A percentile compares a stretch with the other conserved stretches of the same genome.
These are phyloP conservation scores for Candida ponderosae DNA, from an alignment of 805 yeast species.

Conservation along the genomic window DNA sequence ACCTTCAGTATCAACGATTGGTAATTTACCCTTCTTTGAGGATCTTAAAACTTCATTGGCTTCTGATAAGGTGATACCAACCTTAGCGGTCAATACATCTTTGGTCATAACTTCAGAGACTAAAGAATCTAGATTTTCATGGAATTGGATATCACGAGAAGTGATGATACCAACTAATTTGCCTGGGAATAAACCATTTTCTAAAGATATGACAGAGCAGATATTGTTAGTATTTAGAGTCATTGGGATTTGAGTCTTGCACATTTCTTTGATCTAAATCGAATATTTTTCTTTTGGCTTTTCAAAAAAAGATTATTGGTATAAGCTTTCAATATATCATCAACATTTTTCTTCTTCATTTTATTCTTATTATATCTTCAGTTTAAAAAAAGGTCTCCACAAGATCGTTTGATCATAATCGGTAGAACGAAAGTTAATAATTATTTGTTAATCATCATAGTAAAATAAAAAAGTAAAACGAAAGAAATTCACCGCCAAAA, in stretches of 20 bases:
- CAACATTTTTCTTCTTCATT: no score
- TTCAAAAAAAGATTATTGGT: no score
- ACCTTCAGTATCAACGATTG: slow-evolving; percentile 75
- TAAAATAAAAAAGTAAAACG: slow-evolving; percentile 4
- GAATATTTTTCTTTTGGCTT: no score
- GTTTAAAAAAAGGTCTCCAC: slow-evolving; percentile 56
- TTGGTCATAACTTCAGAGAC: slow-evolving; percentile 85
- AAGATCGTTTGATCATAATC: slow-evolving; percentile 94
- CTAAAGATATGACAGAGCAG: slow-evolving; percentile 34
- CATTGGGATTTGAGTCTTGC: no score
- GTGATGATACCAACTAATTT: slow-evolving; percentile 93
- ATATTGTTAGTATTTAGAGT: background rate
- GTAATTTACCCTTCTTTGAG: slow-evolving; percentile 96
- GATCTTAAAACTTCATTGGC: slow-evolving; percentile 88
- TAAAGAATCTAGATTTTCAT: slow-evolving; percentile 55
- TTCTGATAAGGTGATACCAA: slow-evolving; percentile 73
- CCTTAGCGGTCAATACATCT: slow-evolving; percentile 74
- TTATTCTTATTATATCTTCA: no score
- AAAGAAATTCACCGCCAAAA: slow-evolving; percentile 1
- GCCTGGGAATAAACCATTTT: slow-evolving; percentile 77
- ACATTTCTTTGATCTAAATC: no score
- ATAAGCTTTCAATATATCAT: no score
- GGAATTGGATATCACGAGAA: slow-evolving; percentile 95
- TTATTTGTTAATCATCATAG: slow-evolving; percentile 45
- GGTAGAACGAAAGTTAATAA: slow-evolving; percentile 99